Base-by-base conservation (phyloP, 1,284 basidiomycete genomes). In the Rugosomyces carneus region DNA sequence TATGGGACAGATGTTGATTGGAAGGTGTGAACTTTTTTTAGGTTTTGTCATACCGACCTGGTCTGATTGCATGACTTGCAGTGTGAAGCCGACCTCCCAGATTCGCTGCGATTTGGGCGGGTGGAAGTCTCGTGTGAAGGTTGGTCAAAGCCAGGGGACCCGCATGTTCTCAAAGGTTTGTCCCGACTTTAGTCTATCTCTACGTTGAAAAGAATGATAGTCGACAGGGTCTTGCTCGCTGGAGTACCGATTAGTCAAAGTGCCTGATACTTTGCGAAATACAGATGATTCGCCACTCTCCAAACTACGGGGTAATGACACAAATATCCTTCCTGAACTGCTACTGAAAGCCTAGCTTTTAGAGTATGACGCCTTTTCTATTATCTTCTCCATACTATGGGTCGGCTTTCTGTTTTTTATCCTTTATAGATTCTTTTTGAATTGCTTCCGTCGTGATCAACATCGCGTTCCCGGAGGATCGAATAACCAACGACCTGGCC, bases 71-170 rank as follows among this genome's bases (percentile, higher is more conserved):
- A 32, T 13, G 19, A 15, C 13, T 9, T 42, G 0, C 36, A 91
- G 84, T 97, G 93, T 62, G 82, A 91, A 60, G 89, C 93, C 5
- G 93, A 97, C 60, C 69, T 97, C 7, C 93, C 93, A 2, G 79
- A 81, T 36, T 71, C 79, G 2, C 62, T 94, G 44, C 72, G 89
- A 11, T 84, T 97, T 49, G 93, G 93, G 6, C 73, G 80, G 46
- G 82, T 95, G 3, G 65, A 75, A 52, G 73, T 97, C 1, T 83
- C 80, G 16, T 97, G 93, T 57, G 93, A 97, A 68, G 93, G 93
- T 8, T 97, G 84, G 82, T 76, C 73, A 27, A 67, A 73, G 20
- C 76, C 91, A 0, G 86, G 89, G 0, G 93, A 97, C 64, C 73
- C 78, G 0, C 81, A 84, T 59, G 85, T 97, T 10, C 66, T 95